Percentiles rank a stretch among this genome's conserved stretches.
Conservation (phyloP, 2,329 filamentous ascomycete species). For the Ceratocystiopsis brevicomis region DNA sequence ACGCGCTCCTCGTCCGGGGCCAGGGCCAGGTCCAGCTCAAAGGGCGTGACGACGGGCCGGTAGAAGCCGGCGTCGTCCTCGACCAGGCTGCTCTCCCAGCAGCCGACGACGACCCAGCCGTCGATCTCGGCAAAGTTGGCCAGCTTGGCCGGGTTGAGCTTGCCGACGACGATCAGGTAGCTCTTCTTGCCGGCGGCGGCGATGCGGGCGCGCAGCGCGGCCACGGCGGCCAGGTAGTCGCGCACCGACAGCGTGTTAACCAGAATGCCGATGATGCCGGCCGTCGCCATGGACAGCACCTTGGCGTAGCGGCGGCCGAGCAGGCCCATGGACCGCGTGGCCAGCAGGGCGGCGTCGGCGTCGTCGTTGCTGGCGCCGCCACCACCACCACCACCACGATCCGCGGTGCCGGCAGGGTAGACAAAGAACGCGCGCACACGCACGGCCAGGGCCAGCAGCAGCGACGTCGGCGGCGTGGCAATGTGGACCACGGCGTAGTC, state of each 20-base stretch:
- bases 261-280: constrained; percentile 75
- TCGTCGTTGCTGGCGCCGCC: constrained; percentile 2
- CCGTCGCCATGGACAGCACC: constrained; percentile 60
- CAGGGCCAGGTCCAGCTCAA: constrained; percentile 68
- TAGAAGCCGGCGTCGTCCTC: constrained; percentile 72
- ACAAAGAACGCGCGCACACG: constrained; percentile 65
- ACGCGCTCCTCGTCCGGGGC: constrained; percentile 55
- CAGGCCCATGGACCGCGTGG: constrained; percentile 28
- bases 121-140: constrained; percentile 93
- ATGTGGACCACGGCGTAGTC: constrained; percentile 67
- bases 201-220: constrained; percentile 54
- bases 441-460: constrained; percentile 73
- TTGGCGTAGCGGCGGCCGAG: constrained; percentile 79
- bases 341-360: constrained; percentile 3
- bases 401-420: constrained; percentile 33
- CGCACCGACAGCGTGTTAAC: constrained; percentile 89
- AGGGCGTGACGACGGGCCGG: constrained; percentile 82
- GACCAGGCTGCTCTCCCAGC: constrained; percentile 89
- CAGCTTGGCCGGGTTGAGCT: constrained; percentile 85
- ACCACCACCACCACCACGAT: not conserved
- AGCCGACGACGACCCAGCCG: constrained; percentile 93
- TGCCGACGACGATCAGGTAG: constrained; percentile 92
- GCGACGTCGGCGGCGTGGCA: constrained; percentile 57
- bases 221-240: constrained; percentile 71
- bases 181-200: constrained; percentile 72